Evolutionary conservation across 805 yeast species (phyloP).

Genomic region (Wickerhamiella alocasiicola): DNA sequence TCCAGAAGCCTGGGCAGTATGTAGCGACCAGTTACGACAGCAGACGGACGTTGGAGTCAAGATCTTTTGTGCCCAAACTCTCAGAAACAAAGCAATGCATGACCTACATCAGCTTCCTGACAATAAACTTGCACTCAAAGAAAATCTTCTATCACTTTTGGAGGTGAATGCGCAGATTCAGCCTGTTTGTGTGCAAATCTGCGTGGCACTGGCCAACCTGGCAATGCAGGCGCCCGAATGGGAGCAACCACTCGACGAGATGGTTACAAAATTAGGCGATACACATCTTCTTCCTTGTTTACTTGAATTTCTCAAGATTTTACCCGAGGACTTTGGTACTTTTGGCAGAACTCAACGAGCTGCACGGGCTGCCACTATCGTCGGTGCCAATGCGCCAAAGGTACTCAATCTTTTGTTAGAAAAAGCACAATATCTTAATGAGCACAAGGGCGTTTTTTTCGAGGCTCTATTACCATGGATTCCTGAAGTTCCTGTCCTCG

Average conservation of each 20-base stretch:
- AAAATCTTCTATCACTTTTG: conserved; percentile 49
- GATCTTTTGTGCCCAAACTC: conserved; percentile 83
- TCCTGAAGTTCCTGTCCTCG: conserved; percentile 64
- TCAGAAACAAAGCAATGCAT: conserved; percentile 71
- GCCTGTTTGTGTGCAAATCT: conserved; percentile 71
- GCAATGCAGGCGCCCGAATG: conserved; percentile 67
- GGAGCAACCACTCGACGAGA: conserved; percentile 58
- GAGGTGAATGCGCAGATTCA: conserved; percentile 35
- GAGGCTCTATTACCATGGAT: conserved; percentile 86
- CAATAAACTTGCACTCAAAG: conserved; percentile 49
- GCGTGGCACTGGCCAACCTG: conserved; percentile 68
- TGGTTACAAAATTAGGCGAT: conserved; percentile 35
- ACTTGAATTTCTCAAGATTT: conserved; percentile 66
- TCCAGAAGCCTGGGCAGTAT: conserved; percentile 58
- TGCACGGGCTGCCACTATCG: conserved; percentile 46
- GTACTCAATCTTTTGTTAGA: conserved; percentile 50
- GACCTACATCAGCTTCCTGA: conserved; percentile 69
- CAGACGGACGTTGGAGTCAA: conserved; percentile 37
- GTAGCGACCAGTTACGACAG: conserved; percentile 40
- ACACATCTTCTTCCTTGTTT: conserved; percentile 34
- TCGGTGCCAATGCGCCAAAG: conserved; percentile 52
- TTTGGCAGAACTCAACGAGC: conserved; percentile 29
- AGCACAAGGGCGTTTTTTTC: conserved; percentile 36
- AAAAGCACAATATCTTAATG: conserved; percentile 31
- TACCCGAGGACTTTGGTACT: conserved; percentile 78